A percentile compares a stretch with the other conserved stretches of the same genome.
Conservation (phyloP, 345 rosid species). For the Rhodamnia argentea region DNA sequence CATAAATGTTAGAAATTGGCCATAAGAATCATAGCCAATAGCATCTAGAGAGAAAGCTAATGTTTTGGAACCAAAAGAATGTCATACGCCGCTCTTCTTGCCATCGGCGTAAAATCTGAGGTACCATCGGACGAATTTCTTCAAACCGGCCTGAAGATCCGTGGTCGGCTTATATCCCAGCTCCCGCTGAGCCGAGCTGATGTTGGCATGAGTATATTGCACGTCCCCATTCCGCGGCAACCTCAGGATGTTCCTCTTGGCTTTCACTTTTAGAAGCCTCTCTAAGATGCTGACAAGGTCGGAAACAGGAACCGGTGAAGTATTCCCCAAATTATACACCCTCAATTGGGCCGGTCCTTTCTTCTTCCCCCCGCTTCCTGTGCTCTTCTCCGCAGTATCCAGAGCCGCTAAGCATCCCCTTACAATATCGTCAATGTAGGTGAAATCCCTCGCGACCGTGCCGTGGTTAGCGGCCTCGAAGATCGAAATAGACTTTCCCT, state of each 20-base stretch:
- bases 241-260: slow-evolving; percentile 69
- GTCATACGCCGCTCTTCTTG: slow-evolving; percentile 46
- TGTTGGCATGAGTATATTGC: slow-evolving; percentile 85
- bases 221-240: slow-evolving; percentile 94
- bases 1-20: slow-evolving; percentile 28
- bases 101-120: slow-evolving; percentile 52
- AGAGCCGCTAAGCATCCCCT: slow-evolving; percentile 79
- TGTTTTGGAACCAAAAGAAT: slow-evolving; percentile 14
- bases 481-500: slow-evolving; percentile 27
- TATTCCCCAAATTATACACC: slow-evolving; percentile 86
- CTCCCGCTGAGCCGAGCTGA: slow-evolving; percentile 69
- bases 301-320: slow-evolving; percentile 82
- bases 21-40: slow-evolving; percentile 38
- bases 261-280: slow-evolving; percentile 73
- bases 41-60: slow-evolving; percentile 23
- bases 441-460: slow-evolving; percentile 64
- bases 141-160: slow-evolving; percentile 76
- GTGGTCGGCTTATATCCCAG: slow-evolving; percentile 83
- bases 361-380: slow-evolving; percentile 91
- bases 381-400: slow-evolving; percentile 91
- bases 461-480: slow-evolving; percentile 33
- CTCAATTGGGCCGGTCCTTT: slow-evolving; percentile 76
- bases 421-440: slow-evolving; percentile 89
- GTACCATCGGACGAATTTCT: slow-evolving; percentile 93
- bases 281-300: slow-evolving; percentile 81